Base-by-base conservation (phyloP, 345 rosid genomes). In the Angophora floribunda region DNA sequence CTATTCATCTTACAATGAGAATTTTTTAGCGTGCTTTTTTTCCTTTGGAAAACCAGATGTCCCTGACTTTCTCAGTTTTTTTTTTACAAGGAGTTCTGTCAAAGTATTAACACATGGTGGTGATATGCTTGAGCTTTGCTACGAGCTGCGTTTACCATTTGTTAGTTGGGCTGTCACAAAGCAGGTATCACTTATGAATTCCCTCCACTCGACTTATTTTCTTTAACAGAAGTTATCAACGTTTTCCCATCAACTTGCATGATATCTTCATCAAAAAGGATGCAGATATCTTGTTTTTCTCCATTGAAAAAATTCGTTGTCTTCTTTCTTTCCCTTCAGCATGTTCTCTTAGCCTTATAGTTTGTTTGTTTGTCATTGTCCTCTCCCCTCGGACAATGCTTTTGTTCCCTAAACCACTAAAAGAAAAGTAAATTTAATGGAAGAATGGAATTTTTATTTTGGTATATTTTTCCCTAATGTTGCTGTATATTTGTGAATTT, bases 91-190 rank as follows among this genome's bases (percentile, higher is more conserved):
- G 96, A 97, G 94, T 89, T 90, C 98, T 88, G 97, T 97, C 91
- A 97, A 97, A 90, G 96, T 97, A 92, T 92, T 97, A 93, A 94
- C 94, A 86, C 94, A 90, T 88, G 99, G 99, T 89, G 99, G 99
- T 88, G 98, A 97, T 91, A 91, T 97, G 92, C 94, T 97, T 90
- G 99, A 96, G 90, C 97, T 97, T 91, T 95, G 98, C 91, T 93
- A 93, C 86, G 99, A 97, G 94, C 91, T 97, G 88, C 98, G 99
- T 57, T 89, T 94, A 90, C 98, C 99, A 86, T 97, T 96, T 93
- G 95, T 92, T 90, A 90, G 90, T 85, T 97, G 98, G 99, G 93
- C 93, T 51, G 90, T 92, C 80, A 91, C 65, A 87, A 95, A 94
- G 82, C 98, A 96, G 99, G 99, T 97, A 91, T 28, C 30, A 7